Conservation (phyloP, 2,329 filamentous ascomycete species). For the Fusarium sp. region DNA sequence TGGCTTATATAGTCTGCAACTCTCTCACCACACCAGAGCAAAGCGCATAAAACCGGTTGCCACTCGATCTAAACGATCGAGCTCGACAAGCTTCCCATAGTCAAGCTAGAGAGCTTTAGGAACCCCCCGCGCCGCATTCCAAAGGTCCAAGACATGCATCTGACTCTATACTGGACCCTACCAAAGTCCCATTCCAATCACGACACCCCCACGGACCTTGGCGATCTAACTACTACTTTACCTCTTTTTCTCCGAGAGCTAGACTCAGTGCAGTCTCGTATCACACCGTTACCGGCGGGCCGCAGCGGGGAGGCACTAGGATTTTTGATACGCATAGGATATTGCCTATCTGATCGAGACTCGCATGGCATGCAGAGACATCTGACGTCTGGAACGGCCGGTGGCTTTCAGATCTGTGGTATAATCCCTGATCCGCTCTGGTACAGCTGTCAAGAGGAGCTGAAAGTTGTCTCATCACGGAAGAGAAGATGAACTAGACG, state of each 20-base stretch:
- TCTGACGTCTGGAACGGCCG: not conserved
- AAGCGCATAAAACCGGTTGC: not conserved
- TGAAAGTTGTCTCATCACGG: not conserved
- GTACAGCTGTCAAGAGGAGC: not conserved
- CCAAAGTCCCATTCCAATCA: constrained; percentile 10
- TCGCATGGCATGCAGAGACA: not conserved
- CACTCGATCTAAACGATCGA: constrained; percentile 5
- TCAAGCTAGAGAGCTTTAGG: constrained; percentile 5
- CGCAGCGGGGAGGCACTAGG: constrained; percentile 1
- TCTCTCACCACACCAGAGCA: not conserved
- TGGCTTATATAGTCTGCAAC: constrained; percentile 23
- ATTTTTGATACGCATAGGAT: not conserved
- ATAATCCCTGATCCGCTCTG: not conserved
- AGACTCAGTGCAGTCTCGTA: constrained; percentile 4
- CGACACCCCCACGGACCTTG: not conserved
- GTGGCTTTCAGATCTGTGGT: not conserved
- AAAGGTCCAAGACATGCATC: not conserved
- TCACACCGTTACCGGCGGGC: constrained; percentile 29
- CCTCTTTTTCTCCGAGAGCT: constrained; percentile 9
- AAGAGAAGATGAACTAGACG: not conserved
- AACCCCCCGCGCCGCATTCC: constrained; percentile 21
- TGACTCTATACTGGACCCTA: constrained; percentile 5
- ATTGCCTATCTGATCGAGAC: constrained; percentile 9
- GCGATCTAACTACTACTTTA: not conserved
- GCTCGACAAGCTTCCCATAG: not conserved